Evolutionary conservation across 1,284 basidiomycete species (phyloP), one percentile per base, ranked within the genome.

Genomic region (Mycena sp.): DNA sequence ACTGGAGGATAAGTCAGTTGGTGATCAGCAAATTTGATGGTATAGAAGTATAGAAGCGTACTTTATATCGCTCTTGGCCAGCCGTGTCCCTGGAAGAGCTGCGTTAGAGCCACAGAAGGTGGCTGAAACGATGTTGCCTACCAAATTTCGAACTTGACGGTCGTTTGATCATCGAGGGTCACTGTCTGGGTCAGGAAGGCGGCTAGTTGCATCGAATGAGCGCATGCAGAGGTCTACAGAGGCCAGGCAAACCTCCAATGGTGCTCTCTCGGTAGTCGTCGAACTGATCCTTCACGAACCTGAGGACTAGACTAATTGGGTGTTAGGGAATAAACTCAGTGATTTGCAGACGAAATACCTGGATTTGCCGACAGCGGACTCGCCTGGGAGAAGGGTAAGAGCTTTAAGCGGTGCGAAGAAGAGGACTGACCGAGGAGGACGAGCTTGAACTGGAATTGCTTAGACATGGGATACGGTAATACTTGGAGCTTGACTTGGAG

Each of bases 81-180:
- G 94, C 94, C 30, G 94, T 96, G 80, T 95, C 93, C 93, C 93
- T 94, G 64, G 16, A 26, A 29, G 29, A 44, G 56, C n/a, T 44
- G 45, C 49, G n/a, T 60, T 55, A 64, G 35, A 58, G n/a, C 40
- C 32, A 17, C 44, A 38, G 40, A 26, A 10, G 16, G 26, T 30
- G 9, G 11, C 19, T 29, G 26, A 61, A 44, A 45, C 50, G 58
- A 29, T 6, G n/a, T 62, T 30, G 77, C 85, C 57, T 81, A 95
- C 95, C 96, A 98, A 74, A 98, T 98, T 84, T 98, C 96, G 73
- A 99, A 98, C 83, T 99, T 99, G 74, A 99, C 93, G 17, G 91
- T 91, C 19, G 93, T 93, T 66, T 91, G 87, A 74, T 96, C 93
- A 65, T 97, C 94, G 43, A 98, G 85, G 21, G 90, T 89, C 44